Base-by-base conservation (phyloP, 768 basidiomycete species). In the Tricholoma terreum region DNA sequence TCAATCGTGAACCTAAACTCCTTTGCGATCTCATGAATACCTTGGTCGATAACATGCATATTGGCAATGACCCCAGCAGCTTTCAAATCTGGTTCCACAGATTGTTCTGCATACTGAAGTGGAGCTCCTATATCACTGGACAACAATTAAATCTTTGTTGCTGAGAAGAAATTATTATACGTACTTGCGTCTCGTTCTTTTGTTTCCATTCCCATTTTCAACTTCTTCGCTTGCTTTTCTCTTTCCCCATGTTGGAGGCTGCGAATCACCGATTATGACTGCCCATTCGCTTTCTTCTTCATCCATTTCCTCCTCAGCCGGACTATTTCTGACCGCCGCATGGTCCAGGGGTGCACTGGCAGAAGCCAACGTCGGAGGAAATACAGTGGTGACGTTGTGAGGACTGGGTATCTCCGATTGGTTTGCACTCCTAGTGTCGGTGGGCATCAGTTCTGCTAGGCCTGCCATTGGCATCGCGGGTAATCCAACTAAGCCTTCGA, bases 181-280 rank as follows among this genome's bases (percentile, higher is more conserved):
- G 61, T 60, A 83, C 82, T 67, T 70, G 11, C 69, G 56, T 58
- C 75, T 82, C 17, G 67, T 58, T 57, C 78, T 72, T 68, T 89
- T 88, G 33, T 68, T 67, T 1, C 64, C 55, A n/a, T 58, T 64
- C n/a, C 67, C 67, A 24, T 65, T 65, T 4, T 71, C 71, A 9
- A 61, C 56, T 46, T 81, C 78, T 35, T 77, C 75, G 24, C 66
- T 70, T 19, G 72, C 67, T 59, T 79, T 84, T 31, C 85, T 76
- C 66, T 90, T 89, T 2, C 77, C 84, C 90, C 90, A 92, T 17
- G 71, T 22, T 1, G 90, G 90, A 12, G 85, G 84, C 17, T 85
- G 78, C 15, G 75, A 80, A 61, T 80, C 73, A 2, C 89, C 87
- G 40, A 87, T 75, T 50, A 79, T 80, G 31, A 91, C 77, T 43